Evolutionary conservation across 495 filamentous ascomycete species (phyloP).

Genomic region (Collariella sp.): DNA sequence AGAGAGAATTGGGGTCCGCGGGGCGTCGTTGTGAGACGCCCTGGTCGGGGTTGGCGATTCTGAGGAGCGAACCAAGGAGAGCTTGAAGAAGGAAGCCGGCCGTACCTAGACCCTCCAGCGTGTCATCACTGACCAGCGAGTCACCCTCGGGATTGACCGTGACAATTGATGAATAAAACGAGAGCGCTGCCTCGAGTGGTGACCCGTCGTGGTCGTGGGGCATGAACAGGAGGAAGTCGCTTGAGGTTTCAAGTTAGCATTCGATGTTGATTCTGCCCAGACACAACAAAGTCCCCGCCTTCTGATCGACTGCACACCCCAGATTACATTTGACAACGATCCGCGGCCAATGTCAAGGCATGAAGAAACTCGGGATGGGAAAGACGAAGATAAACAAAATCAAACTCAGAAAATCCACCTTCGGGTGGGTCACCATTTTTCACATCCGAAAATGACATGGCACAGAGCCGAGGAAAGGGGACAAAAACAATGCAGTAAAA

Average conservation of each 20-base stretch:
- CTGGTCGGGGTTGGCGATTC: constrained; percentile 39
- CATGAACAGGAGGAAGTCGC: constrained; percentile 93
- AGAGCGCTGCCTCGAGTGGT: constrained; percentile 73
- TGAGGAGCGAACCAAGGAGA: constrained; percentile 59
- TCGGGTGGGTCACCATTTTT: not conserved
- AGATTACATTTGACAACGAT: not conserved
- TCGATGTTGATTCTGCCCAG: not conserved
- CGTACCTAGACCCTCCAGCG: constrained; percentile 90
- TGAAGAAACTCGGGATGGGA: not conserved
- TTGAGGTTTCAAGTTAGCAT: constrained; percentile 27
- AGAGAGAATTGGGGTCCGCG: not conserved
- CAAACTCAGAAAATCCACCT: not conserved
- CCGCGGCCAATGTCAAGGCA: not conserved
- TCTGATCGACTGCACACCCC: not conserved
- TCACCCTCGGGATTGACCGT: constrained; percentile 92
- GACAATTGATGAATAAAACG: constrained; percentile 85
- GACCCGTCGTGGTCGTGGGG: constrained; percentile 52
- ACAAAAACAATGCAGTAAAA: constrained; percentile 7
- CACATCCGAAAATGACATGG: not conserved
- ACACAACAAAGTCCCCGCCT: not conserved
- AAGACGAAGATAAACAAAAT: not conserved
- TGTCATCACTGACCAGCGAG: constrained; percentile 81
- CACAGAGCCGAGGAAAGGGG: not conserved
- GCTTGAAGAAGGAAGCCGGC: constrained; percentile 61
- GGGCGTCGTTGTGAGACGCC: constrained; percentile 5